A percentile compares a stretch with the other conserved stretches of the same genome.
Evolutionary conservation across 805 yeast species (phyloP).

Genomic region (Metschnikowia colocasiae): DNA sequence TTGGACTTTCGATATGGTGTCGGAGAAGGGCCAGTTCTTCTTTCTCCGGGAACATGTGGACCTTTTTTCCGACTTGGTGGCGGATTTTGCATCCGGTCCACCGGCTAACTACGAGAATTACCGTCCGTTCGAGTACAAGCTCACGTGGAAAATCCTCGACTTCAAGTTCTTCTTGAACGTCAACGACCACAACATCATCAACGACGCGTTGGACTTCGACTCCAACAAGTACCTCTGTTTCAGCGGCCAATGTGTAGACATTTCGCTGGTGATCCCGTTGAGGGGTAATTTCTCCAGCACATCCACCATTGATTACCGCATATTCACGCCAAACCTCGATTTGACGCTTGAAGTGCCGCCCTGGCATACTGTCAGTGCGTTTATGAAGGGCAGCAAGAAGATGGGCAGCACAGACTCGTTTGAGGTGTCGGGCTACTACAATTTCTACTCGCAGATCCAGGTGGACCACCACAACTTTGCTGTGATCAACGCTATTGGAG

Average conservation of each 20-base stretch:
- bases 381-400: conserved; percentile 51
- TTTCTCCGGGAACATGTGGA: conserved; percentile 79
- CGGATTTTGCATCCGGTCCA: conserved; percentile 75
- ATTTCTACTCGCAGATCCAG: conserved; percentile 55
- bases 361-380: conserved; percentile 84
- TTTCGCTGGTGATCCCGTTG: conserved; percentile 56
- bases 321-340: conserved; percentile 57
- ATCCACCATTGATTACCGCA: conserved; percentile 47
- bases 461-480: conserved; percentile 68
- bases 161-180: conserved; percentile 70
- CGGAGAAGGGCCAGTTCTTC: conserved; percentile 56
- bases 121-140: conserved; percentile 61
- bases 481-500: conserved; percentile 60
- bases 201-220: conserved; percentile 79
- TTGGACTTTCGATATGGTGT: conserved; percentile 60
- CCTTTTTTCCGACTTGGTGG: conserved; percentile 62
- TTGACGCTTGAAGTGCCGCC: conserved; percentile 75
- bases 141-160: conserved; percentile 56
- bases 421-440: conserved; percentile 59
- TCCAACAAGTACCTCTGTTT: conserved; percentile 77
- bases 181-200: conserved; percentile 83
- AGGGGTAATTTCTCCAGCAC: conserved; percentile 49
- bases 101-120: conserved; percentile 71
- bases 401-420: conserved; percentile 70
- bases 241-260: conserved; percentile 54